A percentile compares a stretch with the other conserved stretches of the same genome.
Evolutionary conservation across 1,284 basidiomycete species (phyloP).

Genomic region (Flammula alnicola): DNA sequence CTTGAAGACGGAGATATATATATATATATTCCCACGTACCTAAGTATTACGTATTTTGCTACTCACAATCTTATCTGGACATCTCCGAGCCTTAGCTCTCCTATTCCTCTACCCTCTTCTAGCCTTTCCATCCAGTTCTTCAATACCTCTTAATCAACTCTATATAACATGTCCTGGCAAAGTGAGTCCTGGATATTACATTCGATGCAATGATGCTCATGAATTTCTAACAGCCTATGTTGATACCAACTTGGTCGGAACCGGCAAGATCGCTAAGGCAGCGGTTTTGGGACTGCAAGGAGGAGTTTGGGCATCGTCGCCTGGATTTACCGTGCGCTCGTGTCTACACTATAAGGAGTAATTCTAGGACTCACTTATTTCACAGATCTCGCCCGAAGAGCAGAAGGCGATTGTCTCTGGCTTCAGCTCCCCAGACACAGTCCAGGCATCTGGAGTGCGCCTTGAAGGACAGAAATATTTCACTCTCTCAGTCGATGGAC

Average conservation of each 20-base stretch:
- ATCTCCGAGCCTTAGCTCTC: conserved; percentile 29
- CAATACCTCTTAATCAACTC: conserved; percentile 3
- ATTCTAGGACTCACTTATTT: conserved; percentile 1
- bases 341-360: neutral
- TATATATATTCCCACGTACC: too few species aligned
- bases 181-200: conserved; percentile 31
- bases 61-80: conserved; percentile 26
- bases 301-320: conserved; percentile 85
- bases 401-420: conserved; percentile 69
- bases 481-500: conserved; percentile 59
- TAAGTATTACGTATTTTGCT: neutral
- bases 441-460: conserved; percentile 67
- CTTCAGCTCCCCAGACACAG: conserved; percentile 51
- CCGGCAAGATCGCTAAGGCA: conserved; percentile 75
- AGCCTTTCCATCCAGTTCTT: conserved; percentile 11
- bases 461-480: conserved; percentile 85
- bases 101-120: conserved; percentile 13
- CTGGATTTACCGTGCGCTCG: conserved; percentile 75
- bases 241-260: conserved; percentile 84
- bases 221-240: conserved; percentile 72
- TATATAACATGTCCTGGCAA: conserved; percentile 56
- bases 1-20: too few species aligned
- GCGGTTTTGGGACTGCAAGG: conserved; percentile 88
- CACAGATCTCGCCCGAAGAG: conserved; percentile 77
- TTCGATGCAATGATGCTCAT: conserved; percentile 4